These are phyloP conservation scores for Orbilia ellipsospora DNA, from an alignment of 2,329 filamentous ascomycete species.

Conservation along the genomic window DNA sequence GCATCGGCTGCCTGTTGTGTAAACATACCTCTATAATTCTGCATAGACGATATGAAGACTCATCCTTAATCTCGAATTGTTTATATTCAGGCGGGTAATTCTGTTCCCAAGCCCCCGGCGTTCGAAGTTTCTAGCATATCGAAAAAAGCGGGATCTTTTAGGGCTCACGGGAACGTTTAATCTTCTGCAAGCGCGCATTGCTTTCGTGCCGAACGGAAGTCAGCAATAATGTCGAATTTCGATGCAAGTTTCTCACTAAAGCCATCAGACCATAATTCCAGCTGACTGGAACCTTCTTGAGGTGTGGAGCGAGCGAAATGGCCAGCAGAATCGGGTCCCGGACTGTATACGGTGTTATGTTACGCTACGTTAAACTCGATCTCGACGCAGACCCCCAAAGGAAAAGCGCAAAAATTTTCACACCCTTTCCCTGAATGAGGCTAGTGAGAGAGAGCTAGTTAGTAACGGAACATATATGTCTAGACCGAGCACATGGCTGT, in stretches of 20 bases:
- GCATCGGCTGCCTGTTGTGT: slow-evolving; percentile 42
- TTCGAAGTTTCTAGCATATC: slow-evolving; percentile 51
- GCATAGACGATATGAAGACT: slow-evolving; percentile 9
- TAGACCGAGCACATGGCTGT: slow-evolving; percentile 7
- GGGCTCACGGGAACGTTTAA: slow-evolving; percentile 34
- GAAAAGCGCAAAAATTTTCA: slow-evolving; percentile 11
- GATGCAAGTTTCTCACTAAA: slow-evolving; percentile 34
- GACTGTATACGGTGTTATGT: background rate
- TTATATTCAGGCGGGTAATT: slow-evolving; percentile 18
- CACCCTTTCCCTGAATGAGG: slow-evolving; percentile 5
- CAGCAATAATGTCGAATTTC: slow-evolving; percentile 25
- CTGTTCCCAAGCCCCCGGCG: slow-evolving; percentile 17
- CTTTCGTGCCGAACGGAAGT: slow-evolving; percentile 25
- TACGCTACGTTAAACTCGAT: too few species aligned
- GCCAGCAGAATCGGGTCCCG: background rate
- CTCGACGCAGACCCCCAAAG: slow-evolving; percentile 1
- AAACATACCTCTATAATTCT: slow-evolving; percentile 18
- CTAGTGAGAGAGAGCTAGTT: slow-evolving; percentile 2
- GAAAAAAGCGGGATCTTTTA: slow-evolving; percentile 40
- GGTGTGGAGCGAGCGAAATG: slow-evolving; percentile 11
- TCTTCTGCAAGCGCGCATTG: slow-evolving; percentile 17
- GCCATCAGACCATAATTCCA: background rate
- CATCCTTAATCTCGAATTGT: slow-evolving; percentile 26
- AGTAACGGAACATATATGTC: too few species aligned
- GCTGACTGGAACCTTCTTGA: slow-evolving; percentile 2